A percentile compares a stretch with the other conserved stretches of the same genome.
phyloP scores from a whole-genome alignment of 1,284 basidiomycete species.

The Hortiboletus rubellus region DNA sequence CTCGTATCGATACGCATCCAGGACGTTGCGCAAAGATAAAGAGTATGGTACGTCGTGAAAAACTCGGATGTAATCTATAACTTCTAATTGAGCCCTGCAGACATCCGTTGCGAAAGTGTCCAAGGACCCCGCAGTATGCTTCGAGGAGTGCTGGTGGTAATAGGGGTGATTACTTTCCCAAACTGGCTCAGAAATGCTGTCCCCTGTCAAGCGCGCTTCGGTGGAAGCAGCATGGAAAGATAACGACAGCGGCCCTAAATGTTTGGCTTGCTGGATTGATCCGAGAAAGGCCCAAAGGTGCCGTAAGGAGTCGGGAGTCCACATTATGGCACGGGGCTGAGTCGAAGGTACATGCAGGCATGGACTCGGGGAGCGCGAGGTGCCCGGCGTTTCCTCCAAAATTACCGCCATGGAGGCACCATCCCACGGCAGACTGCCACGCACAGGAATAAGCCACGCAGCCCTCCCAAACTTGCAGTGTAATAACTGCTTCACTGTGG shows the following conservation, averaged over 20 bases:
- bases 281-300: conserved; percentile 57
- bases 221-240: conserved; percentile 48
- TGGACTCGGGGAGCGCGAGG: conserved; percentile 17
- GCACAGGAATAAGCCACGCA: conserved; percentile 65
- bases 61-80: conserved; percentile 58
- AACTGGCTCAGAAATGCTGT: conserved; percentile 17
- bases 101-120: conserved; percentile 16
- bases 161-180: conserved; percentile 25
- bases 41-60: conserved; percentile 56
- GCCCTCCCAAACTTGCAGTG: conserved; percentile 41
- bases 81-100: conserved; percentile 29
- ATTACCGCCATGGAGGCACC: conserved; percentile 47
- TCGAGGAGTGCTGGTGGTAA: conserved; percentile 7
- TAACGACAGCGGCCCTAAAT: conserved; percentile 51
- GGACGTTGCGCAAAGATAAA: conserved; percentile 49
- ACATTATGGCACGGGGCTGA: conserved; percentile 39
- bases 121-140: conserved; percentile 5
- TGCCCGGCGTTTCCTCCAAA: conserved; percentile 27
- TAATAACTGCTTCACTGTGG: conserved; percentile 30
- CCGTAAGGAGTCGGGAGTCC: conserved; percentile 49
- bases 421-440: conserved; percentile 55
- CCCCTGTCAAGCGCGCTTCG: conserved; percentile 8
- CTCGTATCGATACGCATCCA: conserved; percentile 48
- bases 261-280: conserved; percentile 39
- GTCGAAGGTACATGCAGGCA: conserved; percentile 19